These are phyloP conservation scores for Carallia pectinifolia DNA, from an alignment of 345 rosid genomes.

Conservation along the genomic window DNA sequence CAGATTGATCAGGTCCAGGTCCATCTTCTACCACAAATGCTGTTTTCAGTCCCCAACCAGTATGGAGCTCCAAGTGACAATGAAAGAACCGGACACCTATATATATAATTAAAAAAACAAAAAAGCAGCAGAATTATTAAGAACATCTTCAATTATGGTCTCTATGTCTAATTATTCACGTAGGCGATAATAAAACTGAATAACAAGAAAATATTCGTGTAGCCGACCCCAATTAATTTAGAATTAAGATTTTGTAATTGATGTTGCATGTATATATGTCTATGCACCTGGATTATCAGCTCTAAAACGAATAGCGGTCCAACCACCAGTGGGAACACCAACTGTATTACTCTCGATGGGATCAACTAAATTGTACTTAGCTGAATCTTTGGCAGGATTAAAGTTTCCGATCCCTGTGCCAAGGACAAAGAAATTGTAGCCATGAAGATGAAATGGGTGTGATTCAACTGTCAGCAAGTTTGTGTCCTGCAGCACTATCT, in stretches of 20 bases:
- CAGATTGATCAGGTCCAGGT: neutral
- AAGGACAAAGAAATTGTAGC: neutral
- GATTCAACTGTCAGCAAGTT: neutral
- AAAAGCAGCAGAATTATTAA: neutral
- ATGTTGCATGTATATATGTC: neutral
- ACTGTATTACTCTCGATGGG: neutral
- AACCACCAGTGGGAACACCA: conserved; percentile 1
- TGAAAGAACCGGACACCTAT: neutral
- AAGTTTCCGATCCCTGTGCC: neutral
- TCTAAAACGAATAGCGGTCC: neutral
- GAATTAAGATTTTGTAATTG: neutral
- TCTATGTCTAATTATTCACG: too few relatives aligned
- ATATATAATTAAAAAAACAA: neutral
- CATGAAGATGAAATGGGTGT: neutral
- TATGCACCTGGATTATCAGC: neutral
- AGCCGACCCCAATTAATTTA: neutral
- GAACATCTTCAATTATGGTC: neutral
- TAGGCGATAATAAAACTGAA: too few relatives aligned
- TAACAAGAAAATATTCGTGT: too few relatives aligned
- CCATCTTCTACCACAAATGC: neutral
- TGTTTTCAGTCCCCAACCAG: conserved; percentile 1
- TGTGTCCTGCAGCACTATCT: neutral
- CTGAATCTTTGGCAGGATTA: neutral
- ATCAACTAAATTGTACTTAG: neutral
- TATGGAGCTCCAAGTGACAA: neutral